Evolutionary conservation across 192 early-diverging fungal species (phyloP).

Genomic region (Kappamyces sp.): DNA sequence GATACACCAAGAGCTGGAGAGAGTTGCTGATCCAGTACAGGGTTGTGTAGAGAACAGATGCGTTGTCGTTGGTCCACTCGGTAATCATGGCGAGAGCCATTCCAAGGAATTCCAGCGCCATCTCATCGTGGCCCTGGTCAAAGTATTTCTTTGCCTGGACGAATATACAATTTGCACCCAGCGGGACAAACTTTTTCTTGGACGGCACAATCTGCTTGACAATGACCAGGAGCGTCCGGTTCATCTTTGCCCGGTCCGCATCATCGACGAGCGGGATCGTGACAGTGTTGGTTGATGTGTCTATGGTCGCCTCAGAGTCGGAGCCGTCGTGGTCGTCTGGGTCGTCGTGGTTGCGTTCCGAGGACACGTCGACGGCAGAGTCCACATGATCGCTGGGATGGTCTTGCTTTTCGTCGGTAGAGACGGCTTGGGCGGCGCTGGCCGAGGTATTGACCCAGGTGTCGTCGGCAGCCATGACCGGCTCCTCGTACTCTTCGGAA

Average conservation of each 20-base stretch:
- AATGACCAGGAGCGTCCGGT: no score
- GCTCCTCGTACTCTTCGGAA: conserved; percentile 27
- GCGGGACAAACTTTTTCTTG: no score
- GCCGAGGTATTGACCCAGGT: background rate
- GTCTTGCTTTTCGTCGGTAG: conserved; percentile 16
- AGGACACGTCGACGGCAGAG: conserved; percentile 45
- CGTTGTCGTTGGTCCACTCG: no score
- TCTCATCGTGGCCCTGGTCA: no score
- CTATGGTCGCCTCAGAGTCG: conserved; percentile 13
- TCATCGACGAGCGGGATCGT: no score
- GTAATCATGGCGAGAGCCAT: no score
- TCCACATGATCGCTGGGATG: conserved; percentile 23
- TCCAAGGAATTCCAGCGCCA: no score
- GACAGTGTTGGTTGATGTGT: no score
- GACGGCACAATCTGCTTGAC: no score
- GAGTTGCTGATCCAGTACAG: conserved; percentile 86
- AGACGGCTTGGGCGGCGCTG: background rate
- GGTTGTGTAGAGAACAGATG: conserved; percentile 48
- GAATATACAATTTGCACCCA: no score
- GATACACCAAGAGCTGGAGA: conserved; percentile 74
- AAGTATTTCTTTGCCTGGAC: no score
- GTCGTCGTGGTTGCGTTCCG: conserved; percentile 68
- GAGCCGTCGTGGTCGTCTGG: conserved; percentile 79
- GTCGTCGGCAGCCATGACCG: conserved; percentile 14
- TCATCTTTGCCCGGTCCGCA: no score